phyloP scores from a whole-genome alignment of 805 yeast species.

The Pichia heedii region DNA sequence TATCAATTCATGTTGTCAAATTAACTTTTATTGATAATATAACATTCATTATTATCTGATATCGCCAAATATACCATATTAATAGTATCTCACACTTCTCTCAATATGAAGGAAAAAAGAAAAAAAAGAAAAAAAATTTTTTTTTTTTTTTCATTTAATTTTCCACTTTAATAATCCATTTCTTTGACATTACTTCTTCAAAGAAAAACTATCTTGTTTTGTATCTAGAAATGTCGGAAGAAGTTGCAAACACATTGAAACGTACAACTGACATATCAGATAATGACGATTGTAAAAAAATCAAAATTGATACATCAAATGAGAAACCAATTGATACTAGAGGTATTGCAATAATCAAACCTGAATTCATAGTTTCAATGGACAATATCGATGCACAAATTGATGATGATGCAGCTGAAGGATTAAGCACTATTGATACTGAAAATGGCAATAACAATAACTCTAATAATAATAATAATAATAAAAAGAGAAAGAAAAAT shows the following conservation, averaged over 20 bases:
- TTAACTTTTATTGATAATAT: too few species aligned
- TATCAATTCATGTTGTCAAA: too few species aligned
- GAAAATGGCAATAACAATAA: slow-evolving; percentile 19
- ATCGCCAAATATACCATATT: too few species aligned
- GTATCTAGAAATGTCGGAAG: too few species aligned
- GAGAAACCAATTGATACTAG: slow-evolving; percentile 11
- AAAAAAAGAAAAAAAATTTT: too few species aligned
- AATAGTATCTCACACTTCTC: too few species aligned
- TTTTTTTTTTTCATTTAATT: too few species aligned
- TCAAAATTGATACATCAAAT: background rate
- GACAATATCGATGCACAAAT: slow-evolving; percentile 11
- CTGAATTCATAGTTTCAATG: slow-evolving; percentile 48
- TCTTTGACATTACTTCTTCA: too few species aligned
- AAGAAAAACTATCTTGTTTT: too few species aligned
- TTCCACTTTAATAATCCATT: too few species aligned
- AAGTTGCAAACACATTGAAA: slow-evolving; percentile 4
- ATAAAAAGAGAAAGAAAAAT: slow-evolving; percentile 35
- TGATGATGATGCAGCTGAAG: slow-evolving; percentile 43
- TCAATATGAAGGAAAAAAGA: too few species aligned
- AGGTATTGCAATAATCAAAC: slow-evolving; percentile 72
- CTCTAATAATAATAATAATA: slow-evolving; percentile 27
- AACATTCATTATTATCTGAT: too few species aligned
- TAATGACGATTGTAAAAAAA: slow-evolving; percentile 7
- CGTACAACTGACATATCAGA: slow-evolving; percentile 12
- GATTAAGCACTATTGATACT: slow-evolving; percentile 12